Percentiles rank a stretch among this genome's conserved stretches.
Conservation (phyloP, 1,139 yeast species). For the Suhomyces coccinellae region DNA sequence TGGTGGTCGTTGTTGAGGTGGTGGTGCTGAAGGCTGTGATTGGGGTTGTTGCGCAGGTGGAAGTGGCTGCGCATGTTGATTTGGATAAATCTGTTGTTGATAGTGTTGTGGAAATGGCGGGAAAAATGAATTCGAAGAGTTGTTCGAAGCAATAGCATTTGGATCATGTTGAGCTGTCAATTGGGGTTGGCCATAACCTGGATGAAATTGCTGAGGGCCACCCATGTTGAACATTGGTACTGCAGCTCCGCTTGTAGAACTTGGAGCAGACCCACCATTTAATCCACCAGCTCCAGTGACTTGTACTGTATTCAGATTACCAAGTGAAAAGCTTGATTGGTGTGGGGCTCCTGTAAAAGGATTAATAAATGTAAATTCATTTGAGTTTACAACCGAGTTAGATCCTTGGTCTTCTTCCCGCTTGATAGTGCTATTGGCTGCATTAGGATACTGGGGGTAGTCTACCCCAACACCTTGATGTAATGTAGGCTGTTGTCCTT, state of each 20-base stretch:
- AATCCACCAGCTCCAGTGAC: conserved; percentile 1
- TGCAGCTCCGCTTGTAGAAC: conserved; percentile 7
- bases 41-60: conserved; percentile 5
- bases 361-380: conserved; percentile 14
- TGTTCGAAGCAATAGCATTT: neutral
- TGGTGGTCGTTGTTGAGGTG: neutral
- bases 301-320: conserved; percentile 4
- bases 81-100: conserved; percentile 11
- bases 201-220: conserved; percentile 15
- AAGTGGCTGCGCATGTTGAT: conserved; percentile 9
- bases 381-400: conserved; percentile 5
- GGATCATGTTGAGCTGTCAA: conserved; percentile 8
- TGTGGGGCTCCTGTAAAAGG: conserved; percentile 17
- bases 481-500: neutral
- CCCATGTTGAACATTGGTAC: conserved; percentile 14
- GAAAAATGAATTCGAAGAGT: conserved; percentile 3
- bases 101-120: conserved; percentile 14
- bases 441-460: conserved; percentile 5
- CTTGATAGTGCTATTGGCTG: conserved; percentile 1
- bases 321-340: conserved; percentile 11
- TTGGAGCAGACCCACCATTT: conserved; percentile 5
- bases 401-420: conserved; percentile 11
- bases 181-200: conserved; percentile 10
- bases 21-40: conserved; percentile 4
- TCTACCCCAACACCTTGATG: conserved; percentile 6